Conservation (phyloP, 2,329 filamentous ascomycete genomes). For the Pseudogymnoascus sp. region DNA sequence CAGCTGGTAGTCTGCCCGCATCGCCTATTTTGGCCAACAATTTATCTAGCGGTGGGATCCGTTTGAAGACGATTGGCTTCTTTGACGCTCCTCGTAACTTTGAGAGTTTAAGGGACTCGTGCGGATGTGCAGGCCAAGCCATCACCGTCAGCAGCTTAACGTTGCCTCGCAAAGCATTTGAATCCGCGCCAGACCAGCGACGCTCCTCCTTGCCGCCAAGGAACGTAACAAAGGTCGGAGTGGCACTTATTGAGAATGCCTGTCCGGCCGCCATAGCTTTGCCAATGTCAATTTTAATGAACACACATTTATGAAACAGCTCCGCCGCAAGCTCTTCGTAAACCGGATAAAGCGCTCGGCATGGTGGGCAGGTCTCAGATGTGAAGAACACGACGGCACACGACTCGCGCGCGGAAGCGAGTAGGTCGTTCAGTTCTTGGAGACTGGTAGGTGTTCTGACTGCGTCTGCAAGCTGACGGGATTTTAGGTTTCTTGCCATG, state of each 20-base stretch:
- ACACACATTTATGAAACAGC: conserved; percentile 54
- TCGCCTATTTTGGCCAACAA: conserved; percentile 68
- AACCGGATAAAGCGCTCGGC: conserved; percentile 71
- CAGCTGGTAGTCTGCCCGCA: conserved; percentile 47
- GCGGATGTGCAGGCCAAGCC: conserved; percentile 67
- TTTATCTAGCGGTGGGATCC: conserved; percentile 75
- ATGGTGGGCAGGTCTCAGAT: conserved; percentile 76
- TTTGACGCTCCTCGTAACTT: conserved; percentile 55
- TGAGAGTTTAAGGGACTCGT: conserved; percentile 62
- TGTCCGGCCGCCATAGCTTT: conserved; percentile 54
- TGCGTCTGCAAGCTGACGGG: conserved; percentile 29
- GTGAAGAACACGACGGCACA: conserved; percentile 89
- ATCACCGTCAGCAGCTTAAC: conserved; percentile 66
- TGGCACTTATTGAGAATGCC: conserved; percentile 62
- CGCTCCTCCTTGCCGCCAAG: conserved; percentile 66
- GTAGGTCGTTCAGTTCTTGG: conserved; percentile 50
- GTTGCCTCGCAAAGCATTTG: conserved; percentile 58
- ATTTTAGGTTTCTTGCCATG: conserved; percentile 10
- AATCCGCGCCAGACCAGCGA: conserved; percentile 72
- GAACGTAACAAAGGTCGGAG: conserved; percentile 85
- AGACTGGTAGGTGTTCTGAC: conserved; percentile 56
- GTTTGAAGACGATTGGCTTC: conserved; percentile 61
- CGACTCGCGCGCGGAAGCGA: conserved; percentile 52
- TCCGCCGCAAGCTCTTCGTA: conserved; percentile 76
- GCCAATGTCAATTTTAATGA: conserved; percentile 79